Evolutionary conservation across 345 rosid genomes (phyloP).

Genomic region (Conringia planisiliqua): DNA sequence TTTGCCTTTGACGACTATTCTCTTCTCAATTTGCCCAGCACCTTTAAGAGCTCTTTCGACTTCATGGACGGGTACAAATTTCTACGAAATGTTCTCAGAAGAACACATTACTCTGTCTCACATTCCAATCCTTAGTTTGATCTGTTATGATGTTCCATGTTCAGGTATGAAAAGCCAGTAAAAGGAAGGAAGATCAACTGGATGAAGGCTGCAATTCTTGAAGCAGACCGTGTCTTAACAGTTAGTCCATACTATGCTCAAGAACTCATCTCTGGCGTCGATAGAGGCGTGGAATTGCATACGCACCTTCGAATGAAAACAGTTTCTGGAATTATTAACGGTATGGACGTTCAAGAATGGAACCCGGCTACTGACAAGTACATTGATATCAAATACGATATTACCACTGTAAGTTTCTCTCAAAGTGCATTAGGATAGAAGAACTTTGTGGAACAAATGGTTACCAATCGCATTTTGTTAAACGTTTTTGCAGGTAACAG

Average conservation of each 20-base stretch:
- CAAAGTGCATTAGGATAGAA: neutral
- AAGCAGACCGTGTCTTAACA: constrained; percentile 69
- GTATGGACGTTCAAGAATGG: constrained; percentile 99
- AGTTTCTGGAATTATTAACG: constrained; percentile 74
- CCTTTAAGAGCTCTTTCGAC: constrained; percentile 76
- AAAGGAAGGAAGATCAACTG: constrained; percentile 95
- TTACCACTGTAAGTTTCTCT: constrained; percentile 59
- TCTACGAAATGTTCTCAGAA: neutral
- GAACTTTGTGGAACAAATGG: neutral
- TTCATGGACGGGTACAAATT: constrained; percentile 68
- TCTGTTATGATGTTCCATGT: neutral
- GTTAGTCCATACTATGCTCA: constrained; percentile 86
- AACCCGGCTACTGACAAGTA: constrained; percentile 77
- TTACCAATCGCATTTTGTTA: neutral
- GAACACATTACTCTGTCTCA: neutral
- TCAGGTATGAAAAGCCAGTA: constrained; percentile 59
- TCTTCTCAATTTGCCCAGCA: constrained; percentile 70
- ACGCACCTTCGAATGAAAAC: constrained; percentile 48
- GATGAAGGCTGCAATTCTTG: constrained; percentile 91
- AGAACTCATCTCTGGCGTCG: constrained; percentile 74
- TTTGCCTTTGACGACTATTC: constrained; percentile 59
- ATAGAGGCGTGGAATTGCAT: constrained; percentile 83
- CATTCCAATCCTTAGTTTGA: neutral
- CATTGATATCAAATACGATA: constrained; percentile 61
- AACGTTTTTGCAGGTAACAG: constrained; percentile 46